A percentile compares a stretch with the other conserved stretches of the same genome.
Conservation (phyloP, 441 rosid species). For the Populus hybrid region DNA sequence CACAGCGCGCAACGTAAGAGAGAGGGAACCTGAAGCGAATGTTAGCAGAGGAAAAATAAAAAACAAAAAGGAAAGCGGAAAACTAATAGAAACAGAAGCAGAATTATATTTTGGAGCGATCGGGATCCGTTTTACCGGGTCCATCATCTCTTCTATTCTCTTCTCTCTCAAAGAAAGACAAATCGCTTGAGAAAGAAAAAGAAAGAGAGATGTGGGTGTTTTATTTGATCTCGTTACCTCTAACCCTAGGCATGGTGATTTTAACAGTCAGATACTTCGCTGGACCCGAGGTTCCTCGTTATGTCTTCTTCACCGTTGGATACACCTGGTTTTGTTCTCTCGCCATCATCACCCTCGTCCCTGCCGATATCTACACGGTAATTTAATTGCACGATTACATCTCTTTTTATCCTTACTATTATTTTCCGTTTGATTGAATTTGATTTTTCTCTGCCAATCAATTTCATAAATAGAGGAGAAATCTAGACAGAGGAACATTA, state of each 20-base stretch:
- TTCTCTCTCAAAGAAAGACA: background rate
- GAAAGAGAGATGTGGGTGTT: constrained; percentile 82
- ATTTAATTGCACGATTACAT: background rate
- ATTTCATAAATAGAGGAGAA: background rate
- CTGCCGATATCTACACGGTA: constrained; percentile 98
- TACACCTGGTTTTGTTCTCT: constrained; percentile 99
- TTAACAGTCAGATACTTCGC: constrained; percentile 82
- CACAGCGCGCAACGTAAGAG: background rate
- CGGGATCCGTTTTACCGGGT: constrained; percentile 19
- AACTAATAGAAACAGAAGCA: background rate
- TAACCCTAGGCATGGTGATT: constrained; percentile 90
- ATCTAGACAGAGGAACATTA: background rate
- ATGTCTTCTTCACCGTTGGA: constrained; percentile 84
- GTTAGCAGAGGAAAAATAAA: background rate
- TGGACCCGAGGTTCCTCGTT: constrained; percentile 91
- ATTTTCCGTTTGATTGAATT: background rate
- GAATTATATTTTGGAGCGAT: background rate
- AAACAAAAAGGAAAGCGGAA: background rate
- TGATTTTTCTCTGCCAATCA: background rate
- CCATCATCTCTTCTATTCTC: background rate
- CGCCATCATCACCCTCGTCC: constrained; percentile 93
- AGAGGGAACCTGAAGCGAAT: background rate
- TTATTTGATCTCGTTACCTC: constrained; percentile 93
- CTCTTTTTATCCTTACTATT: background rate
- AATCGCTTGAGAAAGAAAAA: background rate